Evolutionary conservation across 768 basidiomycete species (phyloP), one percentile per base, ranked within the genome.

Genomic region (Panellus pusillus): DNA sequence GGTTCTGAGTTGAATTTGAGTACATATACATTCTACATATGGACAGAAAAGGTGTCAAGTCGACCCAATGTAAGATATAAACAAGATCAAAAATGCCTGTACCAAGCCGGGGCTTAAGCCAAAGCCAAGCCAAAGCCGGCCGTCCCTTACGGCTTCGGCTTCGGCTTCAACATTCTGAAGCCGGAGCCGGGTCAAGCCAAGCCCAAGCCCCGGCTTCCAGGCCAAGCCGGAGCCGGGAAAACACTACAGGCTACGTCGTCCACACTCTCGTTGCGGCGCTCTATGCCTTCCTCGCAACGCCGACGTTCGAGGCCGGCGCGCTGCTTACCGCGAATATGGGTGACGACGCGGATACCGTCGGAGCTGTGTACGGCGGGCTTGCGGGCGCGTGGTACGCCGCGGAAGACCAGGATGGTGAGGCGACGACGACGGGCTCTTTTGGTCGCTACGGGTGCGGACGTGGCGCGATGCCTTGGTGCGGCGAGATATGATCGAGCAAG

Each of bases 321-420:
- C 60, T 77, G 38, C 67, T 77, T 63, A 73, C 72, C 6, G 72
- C 74, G 9, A 78, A 80, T 57, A 61, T 79, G 53, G 74, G 76
- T 1, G 52, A 63, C 51, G 76, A 78, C 57, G 72, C 78, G 2
- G 77, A 78, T 61, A 78, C 77, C 8, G 72, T 77, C 9, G 77
- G 73, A 0, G 74, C 74, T 3, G 68, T 78, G 20, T 78, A 77
- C 44, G 77, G 67, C n/a, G 76, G 76, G 1, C 61, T 80, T 13
- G 77, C 77, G 0, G 77, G 68, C 6, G 68, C 65, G 44, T 79
- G 76, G 73, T 78, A 78, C 56, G 71, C 65, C 1, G 63, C 55
- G 14, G 66, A 65, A 7, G 65, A 66, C 11, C 63, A 36, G 5
- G 19, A 40, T 20, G 45, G 32, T 1, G 46, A 17, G 2, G 32